Conservation (phyloP, 805 yeast species). For the Hanseniaspora vineae region DNA sequence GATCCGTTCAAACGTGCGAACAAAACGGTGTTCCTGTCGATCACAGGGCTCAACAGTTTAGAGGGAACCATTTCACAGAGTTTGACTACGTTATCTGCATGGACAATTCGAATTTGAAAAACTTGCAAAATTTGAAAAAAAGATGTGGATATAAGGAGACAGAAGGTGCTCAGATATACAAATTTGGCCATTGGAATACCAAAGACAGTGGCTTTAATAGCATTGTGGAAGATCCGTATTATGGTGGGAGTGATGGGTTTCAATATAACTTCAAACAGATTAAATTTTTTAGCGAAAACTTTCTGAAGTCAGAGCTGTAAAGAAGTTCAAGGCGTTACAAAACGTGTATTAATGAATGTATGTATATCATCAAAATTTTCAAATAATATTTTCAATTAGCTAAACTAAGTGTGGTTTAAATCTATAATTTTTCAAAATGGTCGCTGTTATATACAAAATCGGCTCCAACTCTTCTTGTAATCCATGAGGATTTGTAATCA, state of each 20-base stretch:
- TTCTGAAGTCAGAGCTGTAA: constrained; percentile 25
- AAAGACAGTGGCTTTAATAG: constrained; percentile 30
- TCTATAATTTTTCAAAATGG: constrained; percentile 31
- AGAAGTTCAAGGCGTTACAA: no score
- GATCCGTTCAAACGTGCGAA: constrained; percentile 58
- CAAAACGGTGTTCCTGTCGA: constrained; percentile 60
- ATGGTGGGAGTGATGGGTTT: constrained; percentile 78
- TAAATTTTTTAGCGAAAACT: constrained; percentile 58
- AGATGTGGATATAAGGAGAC: constrained; percentile 8
- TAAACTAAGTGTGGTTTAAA: background rate
- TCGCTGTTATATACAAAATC: constrained; percentile 28
- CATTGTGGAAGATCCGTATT: constrained; percentile 83
- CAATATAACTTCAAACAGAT: constrained; percentile 69
- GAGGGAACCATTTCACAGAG: constrained; percentile 33
- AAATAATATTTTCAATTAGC: background rate
- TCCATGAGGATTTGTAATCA: constrained; percentile 65
- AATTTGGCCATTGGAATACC: constrained; percentile 77
- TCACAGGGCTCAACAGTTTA: constrained; percentile 65
- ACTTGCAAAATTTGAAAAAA: constrained; percentile 43
- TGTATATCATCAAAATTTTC: no score
- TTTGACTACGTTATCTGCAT: constrained; percentile 63
- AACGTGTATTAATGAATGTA: background rate
- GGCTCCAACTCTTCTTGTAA: constrained; percentile 35
- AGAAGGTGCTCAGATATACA: constrained; percentile 27
- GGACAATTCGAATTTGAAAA: constrained; percentile 48